Evolutionary conservation across 805 yeast genomes (phyloP).

Genomic region (Candida nemodendra): DNA sequence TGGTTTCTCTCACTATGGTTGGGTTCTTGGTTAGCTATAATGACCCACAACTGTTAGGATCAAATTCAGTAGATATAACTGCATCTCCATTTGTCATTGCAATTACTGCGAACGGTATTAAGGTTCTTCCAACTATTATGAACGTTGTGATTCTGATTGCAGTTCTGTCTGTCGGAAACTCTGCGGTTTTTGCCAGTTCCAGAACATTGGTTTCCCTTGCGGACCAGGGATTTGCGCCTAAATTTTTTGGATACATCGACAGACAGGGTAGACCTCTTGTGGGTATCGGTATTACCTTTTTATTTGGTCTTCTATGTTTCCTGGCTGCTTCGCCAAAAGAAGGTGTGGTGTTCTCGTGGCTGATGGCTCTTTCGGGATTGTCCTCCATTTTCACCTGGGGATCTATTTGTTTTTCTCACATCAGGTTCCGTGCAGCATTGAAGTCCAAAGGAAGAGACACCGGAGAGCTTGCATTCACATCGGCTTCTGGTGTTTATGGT

Average conservation of each 20-base stretch:
- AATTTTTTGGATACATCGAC: conserved; percentile 63
- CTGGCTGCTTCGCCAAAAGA: conserved; percentile 57
- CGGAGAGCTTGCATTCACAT: conserved; percentile 61
- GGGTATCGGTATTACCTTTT: conserved; percentile 54
- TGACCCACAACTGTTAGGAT: conserved; percentile 46
- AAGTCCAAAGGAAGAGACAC: conserved; percentile 59
- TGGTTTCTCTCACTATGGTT: conserved; percentile 47
- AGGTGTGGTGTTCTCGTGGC: conserved; percentile 63
- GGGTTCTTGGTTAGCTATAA: conserved; percentile 58
- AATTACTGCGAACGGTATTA: conserved; percentile 56
- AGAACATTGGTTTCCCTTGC: conserved; percentile 67
- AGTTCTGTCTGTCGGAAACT: conserved; percentile 71
- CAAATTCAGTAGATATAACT: conserved; percentile 47
- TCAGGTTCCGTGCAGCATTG: conserved; percentile 68
- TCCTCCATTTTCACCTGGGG: conserved; percentile 78
- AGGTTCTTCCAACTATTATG: conserved; percentile 64
- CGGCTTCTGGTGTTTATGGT: conserved; percentile 67
- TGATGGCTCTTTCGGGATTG: conserved; percentile 72
- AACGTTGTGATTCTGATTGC: conserved; percentile 71
- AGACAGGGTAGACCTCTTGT: conserved; percentile 72
- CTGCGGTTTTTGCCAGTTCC: conserved; percentile 69
- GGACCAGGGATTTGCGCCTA: conserved; percentile 66
- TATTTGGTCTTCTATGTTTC: conserved; percentile 57
- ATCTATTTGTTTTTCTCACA: conserved; percentile 62
- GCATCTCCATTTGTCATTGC: conserved; percentile 81